These are phyloP conservation scores for Beauveria caledonica DNA, from an alignment of 2,329 filamentous ascomycete genomes.

Conservation along the genomic window DNA sequence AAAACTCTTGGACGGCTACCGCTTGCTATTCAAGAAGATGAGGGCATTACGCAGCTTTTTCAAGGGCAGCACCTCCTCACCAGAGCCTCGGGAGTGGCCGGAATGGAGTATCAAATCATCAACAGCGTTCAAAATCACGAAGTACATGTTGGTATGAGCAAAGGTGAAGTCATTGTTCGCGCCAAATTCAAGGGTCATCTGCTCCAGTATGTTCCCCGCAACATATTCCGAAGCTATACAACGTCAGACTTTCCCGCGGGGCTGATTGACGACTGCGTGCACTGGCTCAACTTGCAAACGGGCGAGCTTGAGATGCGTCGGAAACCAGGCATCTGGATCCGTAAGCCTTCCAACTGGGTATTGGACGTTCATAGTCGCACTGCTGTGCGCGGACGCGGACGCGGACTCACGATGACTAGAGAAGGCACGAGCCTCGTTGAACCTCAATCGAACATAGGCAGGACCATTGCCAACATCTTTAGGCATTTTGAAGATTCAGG, in stretches of 20 bases:
- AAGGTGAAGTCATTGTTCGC: conserved; percentile 12
- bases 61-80: conserved; percentile 42
- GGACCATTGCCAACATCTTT: conserved; percentile 36
- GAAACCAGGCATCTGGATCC: conserved; percentile 25
- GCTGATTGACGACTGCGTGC: conserved; percentile 44
- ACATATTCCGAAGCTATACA: conserved; percentile 19
- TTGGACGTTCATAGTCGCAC: conserved; percentile 20
- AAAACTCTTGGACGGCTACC: conserved; percentile 40
- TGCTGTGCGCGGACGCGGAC: conserved; percentile 8
- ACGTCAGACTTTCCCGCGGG: conserved; percentile 41
- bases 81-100: conserved; percentile 40
- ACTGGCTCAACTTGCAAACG: conserved; percentile 47
- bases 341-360: conserved; percentile 23
- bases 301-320: conserved; percentile 43
- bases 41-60: conserved; percentile 42
- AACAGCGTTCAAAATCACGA: conserved; percentile 16
- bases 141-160: conserved; percentile 47
- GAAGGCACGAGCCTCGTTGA: conserved; percentile 34
- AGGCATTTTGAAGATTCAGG: conserved; percentile 24
- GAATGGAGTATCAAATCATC: conserved; percentile 42
- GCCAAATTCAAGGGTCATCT: not conserved
- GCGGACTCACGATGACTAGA: not conserved
- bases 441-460: conserved; percentile 34
- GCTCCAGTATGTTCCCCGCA: conserved; percentile 2
- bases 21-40: conserved; percentile 34